Evolutionary conservation across 495 filamentous ascomycete species (phyloP), one percentile per base, ranked within the genome.

Genomic region (Penicillium macrosclerotiorum): DNA sequence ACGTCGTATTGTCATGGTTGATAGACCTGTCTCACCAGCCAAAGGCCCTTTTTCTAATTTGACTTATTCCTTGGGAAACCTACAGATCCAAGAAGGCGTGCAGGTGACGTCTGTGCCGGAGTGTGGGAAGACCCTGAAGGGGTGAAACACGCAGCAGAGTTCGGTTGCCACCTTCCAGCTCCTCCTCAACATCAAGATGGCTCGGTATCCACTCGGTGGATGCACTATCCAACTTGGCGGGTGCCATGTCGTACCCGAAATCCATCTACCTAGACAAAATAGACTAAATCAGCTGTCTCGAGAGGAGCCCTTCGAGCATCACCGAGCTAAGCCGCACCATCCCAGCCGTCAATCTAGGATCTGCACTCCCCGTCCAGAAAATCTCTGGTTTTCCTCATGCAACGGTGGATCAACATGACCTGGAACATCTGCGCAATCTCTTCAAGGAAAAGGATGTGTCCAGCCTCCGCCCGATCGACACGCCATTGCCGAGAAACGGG

Each of bases 321-420:
- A 26, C 25, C 26, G 18, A 42, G 36, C 38, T 49, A 47, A 42
- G 33, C 51, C 46, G 46, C 36, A 42, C 42, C 46, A 55, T 40
- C 11, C 22, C 37, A n/a, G 30, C 19, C 37, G 25, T 26, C 13
- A 31, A 27, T 36, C 3, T 12, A 3, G 5, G n/a, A n/a, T n/a
- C n/a, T n/a, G n/a, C n/a, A n/a, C n/a, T n/a, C n/a, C n/a, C n/a
- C n/a, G n/a, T n/a, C n/a, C n/a, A n/a, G n/a, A n/a, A n/a, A n/a
- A n/a, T n/a, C n/a, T n/a, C n/a, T 37, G 20, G 20, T 19, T 38
- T 9, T 14, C n/a, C 23, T n/a, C 36, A 22, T 22, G 23, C 20
- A 19, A 20, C 14, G 7, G 37, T 41, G 37, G 37, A 41, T n/a
- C n/a, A n/a, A n/a, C n/a, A n/a, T n/a, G n/a, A n/a, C n/a, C n/a